These are phyloP conservation scores for Trichopus zeylanicus DNA, from an alignment of 116 monocot species.

Conservation along the genomic window DNA sequence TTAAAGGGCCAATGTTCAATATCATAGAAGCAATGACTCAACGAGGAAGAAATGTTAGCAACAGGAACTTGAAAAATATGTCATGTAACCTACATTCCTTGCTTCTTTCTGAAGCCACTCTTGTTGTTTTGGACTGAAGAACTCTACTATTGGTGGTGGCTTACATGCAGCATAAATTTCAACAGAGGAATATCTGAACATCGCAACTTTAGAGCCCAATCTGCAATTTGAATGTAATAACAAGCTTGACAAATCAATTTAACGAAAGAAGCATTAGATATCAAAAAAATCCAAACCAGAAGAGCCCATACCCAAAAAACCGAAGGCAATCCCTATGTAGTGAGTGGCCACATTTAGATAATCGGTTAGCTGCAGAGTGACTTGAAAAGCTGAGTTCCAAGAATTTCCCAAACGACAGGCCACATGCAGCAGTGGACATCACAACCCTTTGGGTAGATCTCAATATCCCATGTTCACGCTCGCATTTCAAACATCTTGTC, in stretches of 20 bases:
- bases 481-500: constrained; percentile 80
- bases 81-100: constrained; percentile 39
- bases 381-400: constrained; percentile 86
- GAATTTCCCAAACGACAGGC: constrained; percentile 95
- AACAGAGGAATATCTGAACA: constrained; percentile 75
- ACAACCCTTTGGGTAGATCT: constrained; percentile 52
- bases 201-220: constrained; percentile 65
- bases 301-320: constrained; percentile 76
- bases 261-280: background rate
- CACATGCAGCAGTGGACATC: constrained; percentile 65
- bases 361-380: constrained; percentile 51
- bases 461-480: constrained; percentile 29
- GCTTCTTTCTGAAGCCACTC: constrained; percentile 62
- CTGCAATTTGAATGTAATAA: constrained; percentile 21
- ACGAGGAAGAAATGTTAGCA: background rate
- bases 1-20: constrained; percentile 5
- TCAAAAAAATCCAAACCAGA: background rate
- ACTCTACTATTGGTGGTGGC: constrained; percentile 50
- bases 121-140: constrained; percentile 39
- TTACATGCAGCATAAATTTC: constrained; percentile 67
- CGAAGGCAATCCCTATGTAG: constrained; percentile 78
- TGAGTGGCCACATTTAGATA: constrained; percentile 81
- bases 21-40: background rate
- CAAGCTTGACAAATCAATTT: background rate
- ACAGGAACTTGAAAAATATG: background rate